Evolutionary conservation across 352 stramenopile species (phyloP).

Genomic region (Pythium vanterpoolii): DNA sequence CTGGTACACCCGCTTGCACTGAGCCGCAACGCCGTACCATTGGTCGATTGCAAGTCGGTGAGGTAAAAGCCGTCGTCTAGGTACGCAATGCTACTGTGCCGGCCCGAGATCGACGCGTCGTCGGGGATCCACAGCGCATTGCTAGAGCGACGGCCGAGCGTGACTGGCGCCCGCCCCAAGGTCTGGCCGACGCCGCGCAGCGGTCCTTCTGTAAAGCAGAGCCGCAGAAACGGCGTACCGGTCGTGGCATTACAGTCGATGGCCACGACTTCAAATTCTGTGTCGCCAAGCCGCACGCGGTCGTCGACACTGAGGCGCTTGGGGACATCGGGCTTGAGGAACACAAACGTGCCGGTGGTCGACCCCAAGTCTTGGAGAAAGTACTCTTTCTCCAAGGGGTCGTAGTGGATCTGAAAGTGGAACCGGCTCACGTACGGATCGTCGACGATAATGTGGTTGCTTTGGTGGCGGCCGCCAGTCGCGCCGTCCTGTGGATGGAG

Average conservation of each 20-base stretch:
- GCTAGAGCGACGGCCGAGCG: constrained; percentile 62
- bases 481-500: constrained; percentile 62
- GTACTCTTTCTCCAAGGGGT: constrained; percentile 81
- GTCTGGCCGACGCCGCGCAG: constrained; percentile 68
- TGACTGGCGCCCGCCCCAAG: constrained; percentile 71
- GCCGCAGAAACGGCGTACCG: constrained; percentile 65
- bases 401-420: constrained; percentile 81
- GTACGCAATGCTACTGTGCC: constrained; percentile 70
- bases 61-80: constrained; percentile 82
- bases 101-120: constrained; percentile 76
- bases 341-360: constrained; percentile 79
- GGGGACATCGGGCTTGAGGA: constrained; percentile 65
- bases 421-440: constrained; percentile 80
- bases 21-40: constrained; percentile 73
- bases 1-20: constrained; percentile 63
- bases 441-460: constrained; percentile 86
- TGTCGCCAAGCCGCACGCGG: constrained; percentile 74
- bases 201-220: constrained; percentile 76
- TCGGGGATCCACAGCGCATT: constrained; percentile 83
- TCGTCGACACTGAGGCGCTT: constrained; percentile 69
- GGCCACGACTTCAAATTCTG: constrained; percentile 74
- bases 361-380: constrained; percentile 77
- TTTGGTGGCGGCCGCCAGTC: constrained; percentile 62
- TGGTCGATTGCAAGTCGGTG: constrained; percentile 80
- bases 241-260: constrained; percentile 68